Conservation (phyloP, 495 filamentous ascomycete genomes). For the Trichoderma parareesei region DNA sequence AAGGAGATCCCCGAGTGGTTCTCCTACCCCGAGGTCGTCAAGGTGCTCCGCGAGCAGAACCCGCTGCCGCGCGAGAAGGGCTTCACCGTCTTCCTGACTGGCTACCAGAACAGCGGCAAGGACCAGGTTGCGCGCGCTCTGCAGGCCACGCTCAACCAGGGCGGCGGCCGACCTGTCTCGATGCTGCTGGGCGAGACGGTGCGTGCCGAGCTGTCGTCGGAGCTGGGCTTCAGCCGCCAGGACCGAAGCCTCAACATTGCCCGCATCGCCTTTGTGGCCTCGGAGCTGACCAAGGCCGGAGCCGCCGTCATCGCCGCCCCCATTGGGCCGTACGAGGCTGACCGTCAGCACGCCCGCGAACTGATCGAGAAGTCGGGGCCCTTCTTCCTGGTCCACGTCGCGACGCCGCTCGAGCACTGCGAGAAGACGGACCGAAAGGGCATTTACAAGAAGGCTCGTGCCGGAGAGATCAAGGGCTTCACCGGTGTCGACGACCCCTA, state of each 20-base stretch:
- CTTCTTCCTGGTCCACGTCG: slow-evolving; percentile 93
- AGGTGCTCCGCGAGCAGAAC: slow-evolving; percentile 89
- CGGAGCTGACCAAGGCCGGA: slow-evolving; percentile 85
- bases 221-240: slow-evolving; percentile 88
- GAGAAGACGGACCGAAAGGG: slow-evolving; percentile 94
- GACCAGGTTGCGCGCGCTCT: slow-evolving; percentile 91
- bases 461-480: slow-evolving; percentile 94
- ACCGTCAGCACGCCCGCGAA: slow-evolving; percentile 67
- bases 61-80: slow-evolving; percentile 82
- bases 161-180: slow-evolving; percentile 89
- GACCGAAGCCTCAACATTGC: slow-evolving; percentile 94
- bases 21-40: slow-evolving; percentile 97
- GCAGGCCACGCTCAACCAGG: slow-evolving; percentile 97
- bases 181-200: slow-evolving; percentile 93
- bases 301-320: slow-evolving; percentile 94
- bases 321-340: slow-evolving; percentile 87
- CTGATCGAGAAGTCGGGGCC: slow-evolving; percentile 77
- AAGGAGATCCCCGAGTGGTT: slow-evolving; percentile 98
- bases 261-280: slow-evolving; percentile 92
- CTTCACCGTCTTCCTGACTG: slow-evolving; percentile 97
- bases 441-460: slow-evolving; percentile 76
- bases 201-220: slow-evolving; percentile 82
- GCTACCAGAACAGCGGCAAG: slow-evolving; percentile 94
- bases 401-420: slow-evolving; percentile 81
- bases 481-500: slow-evolving; percentile 98